Evolutionary conservation across 1,284 basidiomycete species (phyloP), one percentile per base, ranked within the genome.

Genomic region (Apiotrichum gamsii): DNA sequence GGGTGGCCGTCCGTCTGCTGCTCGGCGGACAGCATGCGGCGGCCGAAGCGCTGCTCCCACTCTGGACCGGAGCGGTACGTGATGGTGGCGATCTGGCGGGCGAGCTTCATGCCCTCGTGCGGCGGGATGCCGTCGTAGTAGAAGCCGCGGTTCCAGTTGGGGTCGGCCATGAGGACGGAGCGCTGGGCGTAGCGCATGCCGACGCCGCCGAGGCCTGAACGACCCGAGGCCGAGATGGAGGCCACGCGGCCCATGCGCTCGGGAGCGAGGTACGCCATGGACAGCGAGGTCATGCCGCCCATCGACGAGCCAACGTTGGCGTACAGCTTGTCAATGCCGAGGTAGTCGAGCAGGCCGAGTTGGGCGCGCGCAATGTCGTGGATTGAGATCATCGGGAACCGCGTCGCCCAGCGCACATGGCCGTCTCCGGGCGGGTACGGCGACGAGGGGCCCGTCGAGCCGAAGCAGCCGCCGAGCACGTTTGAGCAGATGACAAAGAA

Each of bases 21-120:
- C 65, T 56, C 62, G 55, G 74, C 72, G 35, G 61, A 60, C 10
- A 60, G 61, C 71, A 72, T 72, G 31, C 71, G 55, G 28, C 94
- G 82, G 3, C 89, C 91, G 65, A 99, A 99, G 11, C 95, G 83
- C 62, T 87, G 80, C 72, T 99, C 95, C 94, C 94, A 99, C 73
- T 99, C 94, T 5, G 95, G 94, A 1, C 95, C 95, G 8, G 93
- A 97, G 21, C 95, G 84, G 72, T 99, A 99, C 0, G 95, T 98
- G 67, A 99, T 96, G 0, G 95, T 98, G 5, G 95, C 95, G 58
- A 99, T 97, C 75, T 99, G 94, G 54, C 94, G 81, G 15, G 94
- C 95, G 28, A 99, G 80, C 73, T 99, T 99, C 91, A 98, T 97
- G 20, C 94, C 94, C 3, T 84, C 88, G 69, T 98, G 95, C 3